These are phyloP conservation scores for Cocos nucifera DNA, from an alignment of 176 grass and related monocot species.

Conservation along the genomic window DNA sequence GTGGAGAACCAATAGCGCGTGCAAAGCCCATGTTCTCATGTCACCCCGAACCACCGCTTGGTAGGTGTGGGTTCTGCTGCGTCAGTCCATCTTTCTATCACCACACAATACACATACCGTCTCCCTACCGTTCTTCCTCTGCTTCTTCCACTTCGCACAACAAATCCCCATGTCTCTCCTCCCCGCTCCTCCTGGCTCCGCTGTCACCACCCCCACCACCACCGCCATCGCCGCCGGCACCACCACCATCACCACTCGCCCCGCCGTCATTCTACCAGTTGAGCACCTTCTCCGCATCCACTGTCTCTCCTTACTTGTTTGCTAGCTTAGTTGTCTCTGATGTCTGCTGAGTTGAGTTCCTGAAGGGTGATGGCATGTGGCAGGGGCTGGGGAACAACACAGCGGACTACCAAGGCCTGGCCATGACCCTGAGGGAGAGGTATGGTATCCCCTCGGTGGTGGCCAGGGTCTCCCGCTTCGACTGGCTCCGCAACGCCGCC, in stretches of 20 bases:
- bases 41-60: too few species aligned
- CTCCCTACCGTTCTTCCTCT: too few species aligned
- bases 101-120: too few species aligned
- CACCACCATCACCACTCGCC: slow-evolving; percentile 5
- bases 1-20: too few species aligned
- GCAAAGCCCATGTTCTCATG: too few species aligned
- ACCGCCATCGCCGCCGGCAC: not conserved
- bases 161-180: not conserved
- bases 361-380: not conserved
- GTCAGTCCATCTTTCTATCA: too few species aligned
- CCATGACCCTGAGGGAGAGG: slow-evolving; percentile 40
- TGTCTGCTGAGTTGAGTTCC: not conserved
- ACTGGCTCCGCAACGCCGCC: slow-evolving; percentile 84
- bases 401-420: slow-evolving; percentile 54
- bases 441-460: slow-evolving; percentile 67
- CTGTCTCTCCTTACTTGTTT: not conserved
- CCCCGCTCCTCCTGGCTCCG: not conserved
- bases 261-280: slow-evolving; percentile 78
- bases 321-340: not conserved
- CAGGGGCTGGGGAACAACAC: slow-evolving; percentile 97
- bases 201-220: slow-evolving; percentile 7
- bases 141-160: too few species aligned
- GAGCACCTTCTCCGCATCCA: not conserved
- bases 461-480: slow-evolving; percentile 54
- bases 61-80: too few species aligned